phyloP scores from a whole-genome alignment of 495 filamentous ascomycete species.

The Halenospora varia region DNA sequence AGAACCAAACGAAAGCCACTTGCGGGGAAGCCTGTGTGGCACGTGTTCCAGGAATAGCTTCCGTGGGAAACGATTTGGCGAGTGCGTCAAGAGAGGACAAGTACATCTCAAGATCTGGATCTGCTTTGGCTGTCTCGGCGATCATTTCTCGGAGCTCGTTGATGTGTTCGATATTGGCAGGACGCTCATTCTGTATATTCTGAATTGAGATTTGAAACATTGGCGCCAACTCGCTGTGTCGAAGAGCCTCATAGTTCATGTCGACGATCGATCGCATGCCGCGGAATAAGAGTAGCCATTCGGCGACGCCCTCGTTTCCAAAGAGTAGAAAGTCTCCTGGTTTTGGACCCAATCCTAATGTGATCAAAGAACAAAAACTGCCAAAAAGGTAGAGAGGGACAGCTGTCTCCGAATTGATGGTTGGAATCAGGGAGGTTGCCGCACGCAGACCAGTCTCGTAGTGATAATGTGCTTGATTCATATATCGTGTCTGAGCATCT shows the following conservation, averaged over 20 bases:
- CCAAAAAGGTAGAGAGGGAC: conserved; percentile 48
- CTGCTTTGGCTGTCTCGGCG: background rate
- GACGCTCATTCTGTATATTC: background rate
- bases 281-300: conserved; percentile 36
- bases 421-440: conserved; percentile 40
- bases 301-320: conserved; percentile 29
- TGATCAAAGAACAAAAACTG: conserved; percentile 41
- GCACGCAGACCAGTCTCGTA: conserved; percentile 43
- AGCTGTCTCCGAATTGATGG: conserved; percentile 41
- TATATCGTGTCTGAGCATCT: conserved; percentile 35
- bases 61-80: conserved; percentile 10
- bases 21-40: conserved; percentile 23
- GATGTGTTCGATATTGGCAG: conserved; percentile 5
- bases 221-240: conserved; percentile 22
- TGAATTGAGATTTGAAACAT: conserved; percentile 28
- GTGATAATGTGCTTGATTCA: conserved; percentile 43
- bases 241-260: conserved; percentile 16
- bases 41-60: background rate
- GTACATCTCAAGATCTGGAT: conserved; percentile 16
- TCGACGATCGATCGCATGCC: conserved; percentile 34
- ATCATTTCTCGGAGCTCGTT: conserved; percentile 3
- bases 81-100: conserved; percentile 21
- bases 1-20: conserved; percentile 33
- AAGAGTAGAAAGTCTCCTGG: conserved; percentile 35
- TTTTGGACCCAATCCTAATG: conserved; percentile 39